Evolutionary conservation across 139 green algal species (phyloP).

Genomic region (Chlorella sp.): DNA sequence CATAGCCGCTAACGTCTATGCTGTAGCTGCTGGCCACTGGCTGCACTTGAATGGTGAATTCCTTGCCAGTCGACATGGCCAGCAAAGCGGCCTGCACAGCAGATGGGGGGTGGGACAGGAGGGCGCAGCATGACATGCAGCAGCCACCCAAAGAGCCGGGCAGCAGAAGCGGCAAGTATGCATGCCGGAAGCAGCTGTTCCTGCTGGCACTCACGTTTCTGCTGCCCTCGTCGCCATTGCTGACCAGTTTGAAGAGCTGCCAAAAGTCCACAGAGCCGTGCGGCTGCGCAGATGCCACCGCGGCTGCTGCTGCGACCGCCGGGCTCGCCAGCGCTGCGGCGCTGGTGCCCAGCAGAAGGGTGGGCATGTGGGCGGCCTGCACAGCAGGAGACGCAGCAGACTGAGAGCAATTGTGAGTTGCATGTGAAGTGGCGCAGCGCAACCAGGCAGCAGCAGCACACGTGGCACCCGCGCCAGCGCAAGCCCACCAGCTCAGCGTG

Average conservation of each 20-base stretch:
- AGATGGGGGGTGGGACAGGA: background rate
- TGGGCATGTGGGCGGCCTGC: background rate
- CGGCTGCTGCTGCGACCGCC: too few species aligned
- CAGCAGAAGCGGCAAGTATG: background rate
- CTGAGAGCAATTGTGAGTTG: too few species aligned
- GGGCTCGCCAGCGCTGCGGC: background rate
- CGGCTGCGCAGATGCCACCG: too few species aligned
- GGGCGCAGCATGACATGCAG: background rate
- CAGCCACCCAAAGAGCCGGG: background rate
- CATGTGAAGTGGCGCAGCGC: too few species aligned
- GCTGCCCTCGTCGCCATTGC: background rate
- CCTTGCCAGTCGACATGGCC: slow-evolving; percentile 8
- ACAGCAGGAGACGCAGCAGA: too few species aligned
- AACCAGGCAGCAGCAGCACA: too few species aligned
- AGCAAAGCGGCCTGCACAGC: slow-evolving; percentile 4
- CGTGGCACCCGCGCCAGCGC: too few species aligned
- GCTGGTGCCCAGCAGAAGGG: background rate
- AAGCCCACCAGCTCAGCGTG: too few species aligned
- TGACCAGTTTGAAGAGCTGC: background rate
- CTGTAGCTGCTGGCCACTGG: background rate
- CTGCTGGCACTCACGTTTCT: slow-evolving; percentile 1
- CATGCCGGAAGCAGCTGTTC: background rate
- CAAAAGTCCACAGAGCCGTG: background rate
- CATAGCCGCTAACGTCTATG: background rate
- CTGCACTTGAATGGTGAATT: slow-evolving; percentile 5